Percentiles rank a stretch among this genome's conserved stretches.
Conservation (phyloP, 352 stramenopile genomes). For the Globisporangium cystogenes region DNA sequence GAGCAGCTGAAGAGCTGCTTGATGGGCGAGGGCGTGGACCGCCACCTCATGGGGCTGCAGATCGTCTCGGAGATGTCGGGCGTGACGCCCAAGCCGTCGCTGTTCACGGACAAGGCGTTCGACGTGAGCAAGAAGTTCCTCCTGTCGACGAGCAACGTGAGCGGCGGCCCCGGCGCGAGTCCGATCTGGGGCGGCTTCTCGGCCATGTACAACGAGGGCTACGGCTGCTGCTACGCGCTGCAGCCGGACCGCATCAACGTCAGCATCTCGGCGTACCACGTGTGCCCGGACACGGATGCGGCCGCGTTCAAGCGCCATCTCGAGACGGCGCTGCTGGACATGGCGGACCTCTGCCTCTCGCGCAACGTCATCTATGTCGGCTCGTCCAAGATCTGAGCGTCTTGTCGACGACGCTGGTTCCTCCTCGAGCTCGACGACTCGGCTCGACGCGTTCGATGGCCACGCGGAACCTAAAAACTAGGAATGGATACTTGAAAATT, state of each 20-base stretch:
- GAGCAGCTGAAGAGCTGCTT: slow-evolving; percentile 86
- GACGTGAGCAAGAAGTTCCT: slow-evolving; percentile 93
- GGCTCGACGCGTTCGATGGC: too few species aligned
- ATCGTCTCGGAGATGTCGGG: slow-evolving; percentile 92
- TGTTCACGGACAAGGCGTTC: slow-evolving; percentile 94
- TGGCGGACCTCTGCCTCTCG: slow-evolving; percentile 90
- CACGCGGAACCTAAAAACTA: neutral
- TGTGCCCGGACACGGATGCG: slow-evolving; percentile 71
- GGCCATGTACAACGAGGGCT: slow-evolving; percentile 92
- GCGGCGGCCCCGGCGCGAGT: slow-evolving; percentile 85
- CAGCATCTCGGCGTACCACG: slow-evolving; percentile 92
- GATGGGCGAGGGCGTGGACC: slow-evolving; percentile 90
- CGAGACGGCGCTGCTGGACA: slow-evolving; percentile 94
- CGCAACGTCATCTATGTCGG: slow-evolving; percentile 89
- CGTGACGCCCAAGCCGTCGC: slow-evolving; percentile 76
- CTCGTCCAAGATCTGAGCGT: slow-evolving; percentile 75
- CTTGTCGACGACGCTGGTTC: neutral
- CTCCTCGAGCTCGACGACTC: too few species aligned
- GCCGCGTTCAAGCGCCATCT: slow-evolving; percentile 87
- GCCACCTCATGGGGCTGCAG: slow-evolving; percentile 95
- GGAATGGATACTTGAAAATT: neutral
- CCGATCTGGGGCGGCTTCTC: slow-evolving; percentile 98
- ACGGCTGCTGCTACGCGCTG: slow-evolving; percentile 95
- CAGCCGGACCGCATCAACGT: slow-evolving; percentile 94
- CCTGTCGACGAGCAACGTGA: slow-evolving; percentile 95